Base-by-base conservation (phyloP, 495 filamentous ascomycete genomes). In the Lasiosphaeria ovina region DNA sequence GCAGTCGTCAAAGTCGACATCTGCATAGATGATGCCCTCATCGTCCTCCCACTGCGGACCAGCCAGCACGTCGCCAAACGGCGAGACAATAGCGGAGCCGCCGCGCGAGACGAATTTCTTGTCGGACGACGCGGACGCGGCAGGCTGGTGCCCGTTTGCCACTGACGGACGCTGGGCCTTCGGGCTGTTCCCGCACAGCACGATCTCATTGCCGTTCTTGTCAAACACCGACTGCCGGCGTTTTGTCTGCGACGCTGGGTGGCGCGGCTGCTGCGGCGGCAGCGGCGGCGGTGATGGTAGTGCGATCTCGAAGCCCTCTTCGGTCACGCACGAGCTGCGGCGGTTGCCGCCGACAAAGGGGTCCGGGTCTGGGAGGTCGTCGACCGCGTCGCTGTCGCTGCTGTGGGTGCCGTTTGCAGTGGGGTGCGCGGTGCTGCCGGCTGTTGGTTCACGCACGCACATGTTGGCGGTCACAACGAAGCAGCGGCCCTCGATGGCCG, bases 381-480 rank as follows among this genome's bases (percentile, higher is more conserved):
- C 5, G 54, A 24, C n/a, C 24, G 54, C 35, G 53, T 33, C 2
- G 6, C 40, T 14, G 54, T 60, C 12, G 36, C 35, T 35, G 42
- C 55, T 55, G 33, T 51, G 44, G 36, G 53, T 7, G 36, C 36
- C 48, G 6, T 35, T 17, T 45, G 52, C 24, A 47, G 11, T 2
- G 42, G 33, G 45, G 16, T 11, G 14, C 7, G 10, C 31, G 38
- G 16, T 1, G 51, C n/a, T 8, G 33, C 24, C 45, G 35, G 32
- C 31, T 33, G 3, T 9, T 54, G 9, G 54, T 34, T 31, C 57
- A 7, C 74, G 81, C 3, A 91, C 82, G 67, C 88, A 93, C 75
- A 96, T 92, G 70, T 97, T 97, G 10, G 88, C 85, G 60, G 85
- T 89, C 1, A 98, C 74, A n/a, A 98, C 92, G 61, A 93, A 91